Evolutionary conservation across 306 rosid genomes (phyloP), one percentile per base, ranked within the genome.

Genomic region (Geum urbanum): DNA sequence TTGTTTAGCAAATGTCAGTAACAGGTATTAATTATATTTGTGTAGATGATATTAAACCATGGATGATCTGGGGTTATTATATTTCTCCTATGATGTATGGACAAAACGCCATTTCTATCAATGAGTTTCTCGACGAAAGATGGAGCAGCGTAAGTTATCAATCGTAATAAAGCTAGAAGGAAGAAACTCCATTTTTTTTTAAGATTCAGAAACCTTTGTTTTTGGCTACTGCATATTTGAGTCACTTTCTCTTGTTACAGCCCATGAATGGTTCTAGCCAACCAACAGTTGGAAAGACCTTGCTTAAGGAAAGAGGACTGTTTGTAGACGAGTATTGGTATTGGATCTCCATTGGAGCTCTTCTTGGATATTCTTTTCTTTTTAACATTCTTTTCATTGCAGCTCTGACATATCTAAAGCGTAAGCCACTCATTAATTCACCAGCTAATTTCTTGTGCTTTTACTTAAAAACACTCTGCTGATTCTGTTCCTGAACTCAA

Each of bases 1-100:
- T 27, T 27, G 32, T 27, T 27, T 27, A 27, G 32, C 32, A 27
- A 27, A 27, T 27, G 2, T 27, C 32, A 27, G 32, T 27, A 27
- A 27, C 32, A 27, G 32, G 32, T 27, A 27, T 27, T 27, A 27
- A 27, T 27, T n/a, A n/a, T n/a, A n/a, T n/a, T 5, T 57, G 8
- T 54, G 44, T 73, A 89, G 88, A 80, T 81, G 84, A 79, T 72
- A 85, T 84, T 66, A 64, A 40, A 32, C 79, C 89, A 71, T 89
- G 91, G 96, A 86, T 89, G 85, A 77, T 80, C 70, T 89, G 96
- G 96, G 86, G 89, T 45, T 84, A 82, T 35, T 84, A 89, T 71
- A 16, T 40, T 44, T 84, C 96, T 66, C 91, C 96, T 16, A 83
- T 89, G 91, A 89, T 89, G 96, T 89, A 89, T 71, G 96, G 96